Evolutionary conservation across 495 filamentous ascomycete genomes (phyloP), one percentile per base, ranked within the genome.

Genomic region (Aspergillus coremiiformis): DNA sequence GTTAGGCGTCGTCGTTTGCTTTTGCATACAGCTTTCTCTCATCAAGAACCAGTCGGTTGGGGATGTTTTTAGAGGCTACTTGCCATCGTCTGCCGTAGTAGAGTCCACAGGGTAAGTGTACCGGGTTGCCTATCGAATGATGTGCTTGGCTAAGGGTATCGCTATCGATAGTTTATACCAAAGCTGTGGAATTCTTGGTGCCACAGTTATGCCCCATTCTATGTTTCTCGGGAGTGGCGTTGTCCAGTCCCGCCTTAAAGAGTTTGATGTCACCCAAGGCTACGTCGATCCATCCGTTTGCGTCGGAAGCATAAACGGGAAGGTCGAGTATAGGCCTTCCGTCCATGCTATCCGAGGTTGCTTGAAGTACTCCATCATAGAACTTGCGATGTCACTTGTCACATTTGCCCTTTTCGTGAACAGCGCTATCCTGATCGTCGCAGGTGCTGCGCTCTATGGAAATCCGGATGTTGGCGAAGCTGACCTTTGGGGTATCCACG

Each of bases 391-490:
- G 27, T 87, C 86, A 0, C 83, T 96, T n/a, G 88, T 91, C 61
- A 88, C 88, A 15, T 93, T 94, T 61, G 90, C 90, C 6, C 80
- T 95, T n/a, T 95, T 96, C 56, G 89, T 96, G 60, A 96, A 95
- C 70, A 86, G 82, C 52, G 78, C 90, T 49, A 95, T 96, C 60
- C 81, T 96, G 42, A 93, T 96, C 63, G 86, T 90, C 17, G 86
- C 90, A 1, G 90, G 89, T 29, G 84, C 89, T 5, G 83, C 85
- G 0, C 81, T 95, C 0, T 89, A 82, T 57, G 63, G 67, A 24
- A 78, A 74, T 17, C 59, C 72, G 3, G 71, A 74, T 11, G 81
- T 83, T 3, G 67, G 74, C 27, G 68, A 78, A 50, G 88, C 85
- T 15, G 85, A 90, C 51, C 81, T 96, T 29, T 95, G 92, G 64